phyloP scores from a whole-genome alignment of 2,329 filamentous ascomycete genomes.

The Cryphonectria parasitica region DNA sequence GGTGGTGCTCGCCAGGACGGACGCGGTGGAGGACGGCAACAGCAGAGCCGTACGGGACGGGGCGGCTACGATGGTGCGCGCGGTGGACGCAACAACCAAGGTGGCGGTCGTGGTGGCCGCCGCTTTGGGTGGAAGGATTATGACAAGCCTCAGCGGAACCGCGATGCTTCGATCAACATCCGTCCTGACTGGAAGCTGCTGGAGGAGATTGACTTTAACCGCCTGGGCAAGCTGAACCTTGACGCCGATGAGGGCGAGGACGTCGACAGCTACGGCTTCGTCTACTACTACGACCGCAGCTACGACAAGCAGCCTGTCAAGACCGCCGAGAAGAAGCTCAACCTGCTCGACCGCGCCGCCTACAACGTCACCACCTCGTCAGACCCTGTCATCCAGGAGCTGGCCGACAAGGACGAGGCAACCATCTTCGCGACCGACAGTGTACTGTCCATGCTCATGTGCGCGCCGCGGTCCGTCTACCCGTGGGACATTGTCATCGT shows the following conservation, averaged over 20 bases:
- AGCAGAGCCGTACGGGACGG: slow-evolving; percentile 61
- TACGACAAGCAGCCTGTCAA: slow-evolving; percentile 95
- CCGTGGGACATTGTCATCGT: slow-evolving; percentile 97
- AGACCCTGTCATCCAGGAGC: slow-evolving; percentile 95
- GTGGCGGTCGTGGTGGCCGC: slow-evolving; percentile 71
- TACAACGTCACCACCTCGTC: slow-evolving; percentile 98
- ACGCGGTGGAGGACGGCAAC: slow-evolving; percentile 64
- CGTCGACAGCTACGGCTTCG: slow-evolving; percentile 92
- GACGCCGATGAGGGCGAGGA: slow-evolving; percentile 95
- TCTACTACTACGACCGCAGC: slow-evolving; percentile 96
- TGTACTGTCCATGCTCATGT: slow-evolving; percentile 99
- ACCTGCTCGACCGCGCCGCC: slow-evolving; percentile 86
- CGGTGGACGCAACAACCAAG: slow-evolving; percentile 42
- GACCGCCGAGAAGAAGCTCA: slow-evolving; percentile 83
- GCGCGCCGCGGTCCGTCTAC: slow-evolving; percentile 93
- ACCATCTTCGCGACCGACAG: slow-evolving; percentile 97
- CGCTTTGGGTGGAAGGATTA: slow-evolving; percentile 99
- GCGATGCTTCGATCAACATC: slow-evolving; percentile 94
- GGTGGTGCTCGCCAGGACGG: slow-evolving; percentile 58
- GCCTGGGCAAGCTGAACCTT: slow-evolving; percentile 91
- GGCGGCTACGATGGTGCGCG: slow-evolving; percentile 55
- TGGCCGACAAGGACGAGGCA: slow-evolving; percentile 93
- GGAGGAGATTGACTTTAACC: slow-evolving; percentile 98
- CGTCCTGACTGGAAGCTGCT: slow-evolving; percentile 94
- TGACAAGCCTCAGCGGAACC: slow-evolving; percentile 95